Evolutionary conservation across 179 eudicot species (phyloP).

Genomic region (Amaranthus tricolor): DNA sequence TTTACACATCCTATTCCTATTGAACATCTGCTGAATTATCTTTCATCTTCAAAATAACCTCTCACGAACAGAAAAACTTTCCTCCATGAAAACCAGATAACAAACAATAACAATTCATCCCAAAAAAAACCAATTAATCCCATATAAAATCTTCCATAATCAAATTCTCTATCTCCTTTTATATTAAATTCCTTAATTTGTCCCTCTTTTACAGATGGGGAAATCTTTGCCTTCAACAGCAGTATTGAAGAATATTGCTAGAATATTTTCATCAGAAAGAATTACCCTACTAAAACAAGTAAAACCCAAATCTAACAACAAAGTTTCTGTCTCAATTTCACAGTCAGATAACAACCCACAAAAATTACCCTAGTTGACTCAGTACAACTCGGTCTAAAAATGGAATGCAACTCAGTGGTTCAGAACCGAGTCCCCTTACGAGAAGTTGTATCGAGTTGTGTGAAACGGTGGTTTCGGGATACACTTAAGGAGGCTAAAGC

Average conservation of each 20-base stretch:
- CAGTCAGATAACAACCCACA: background rate
- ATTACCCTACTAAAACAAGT: slow-evolving; percentile 25
- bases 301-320: slow-evolving; percentile 24
- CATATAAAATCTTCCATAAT: background rate
- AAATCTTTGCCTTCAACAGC: slow-evolving; percentile 42
- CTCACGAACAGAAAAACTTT: background rate
- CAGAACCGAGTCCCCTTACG: slow-evolving; percentile 27
- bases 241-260: slow-evolving; percentile 35
- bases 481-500: slow-evolving; percentile 31
- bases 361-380: slow-evolving; percentile 30
- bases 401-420: slow-evolving; percentile 9
- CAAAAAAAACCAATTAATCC: background rate
- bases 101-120: background rate
- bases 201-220: slow-evolving; percentile 31
- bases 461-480: slow-evolving; percentile 34
- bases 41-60: slow-evolving; percentile 1
- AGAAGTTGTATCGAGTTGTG: slow-evolving; percentile 31
- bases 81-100: slow-evolving; percentile 25
- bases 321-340: slow-evolving; percentile 10
- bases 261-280: slow-evolving; percentile 39
- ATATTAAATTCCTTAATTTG: background rate
- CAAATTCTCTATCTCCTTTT: background rate
- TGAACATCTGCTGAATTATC: no score
- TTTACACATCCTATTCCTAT: no score
- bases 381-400: slow-evolving; percentile 22